Evolutionary conservation across 2,329 filamentous ascomycete genomes (phyloP).

Genomic region (Aspergillus oerlinghausenensis): DNA sequence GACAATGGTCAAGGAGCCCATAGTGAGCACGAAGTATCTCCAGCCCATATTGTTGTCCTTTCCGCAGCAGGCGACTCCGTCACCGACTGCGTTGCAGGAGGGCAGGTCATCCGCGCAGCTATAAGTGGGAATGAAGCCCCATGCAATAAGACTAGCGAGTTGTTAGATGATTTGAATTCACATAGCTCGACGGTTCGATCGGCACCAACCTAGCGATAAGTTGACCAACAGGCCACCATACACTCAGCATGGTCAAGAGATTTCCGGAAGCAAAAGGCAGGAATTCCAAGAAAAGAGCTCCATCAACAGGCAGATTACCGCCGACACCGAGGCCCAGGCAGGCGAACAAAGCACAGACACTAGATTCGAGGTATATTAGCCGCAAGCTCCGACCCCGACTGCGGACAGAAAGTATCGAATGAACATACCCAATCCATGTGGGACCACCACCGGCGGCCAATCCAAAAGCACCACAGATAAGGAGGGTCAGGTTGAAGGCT

Average conservation of each 20-base stretch:
- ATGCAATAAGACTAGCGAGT: constrained; percentile 51
- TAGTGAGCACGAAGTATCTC: constrained; percentile 67
- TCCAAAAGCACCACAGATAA: constrained; percentile 71
- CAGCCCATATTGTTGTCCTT: constrained; percentile 63
- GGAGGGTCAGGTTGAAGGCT: constrained; percentile 75
- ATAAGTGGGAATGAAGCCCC: constrained; percentile 69
- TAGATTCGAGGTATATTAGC: constrained; percentile 9
- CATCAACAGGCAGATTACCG: constrained; percentile 74
- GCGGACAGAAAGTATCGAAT: constrained; percentile 18
- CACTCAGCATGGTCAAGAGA: constrained; percentile 72
- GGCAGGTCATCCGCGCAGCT: constrained; percentile 41
- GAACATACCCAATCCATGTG: constrained; percentile 55
- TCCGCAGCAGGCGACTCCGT: constrained; percentile 36
- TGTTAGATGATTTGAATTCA: constrained; percentile 1
- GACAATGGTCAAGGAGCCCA: constrained; percentile 66
- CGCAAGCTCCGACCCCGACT: constrained; percentile 1
- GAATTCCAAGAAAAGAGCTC: constrained; percentile 78
- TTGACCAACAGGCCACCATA: constrained; percentile 84
- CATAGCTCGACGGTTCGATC: background rate
- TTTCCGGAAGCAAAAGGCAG: constrained; percentile 69
- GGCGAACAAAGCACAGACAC: constrained; percentile 57
- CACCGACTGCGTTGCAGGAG: constrained; percentile 27
- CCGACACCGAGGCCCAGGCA: constrained; percentile 65
- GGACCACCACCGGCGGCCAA: constrained; percentile 63
- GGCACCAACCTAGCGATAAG: constrained; percentile 52